Evolutionary conservation across 352 stramenopile species (phyloP), one percentile per base, ranked within the genome.

Genomic region (Pythium myriotylum): DNA sequence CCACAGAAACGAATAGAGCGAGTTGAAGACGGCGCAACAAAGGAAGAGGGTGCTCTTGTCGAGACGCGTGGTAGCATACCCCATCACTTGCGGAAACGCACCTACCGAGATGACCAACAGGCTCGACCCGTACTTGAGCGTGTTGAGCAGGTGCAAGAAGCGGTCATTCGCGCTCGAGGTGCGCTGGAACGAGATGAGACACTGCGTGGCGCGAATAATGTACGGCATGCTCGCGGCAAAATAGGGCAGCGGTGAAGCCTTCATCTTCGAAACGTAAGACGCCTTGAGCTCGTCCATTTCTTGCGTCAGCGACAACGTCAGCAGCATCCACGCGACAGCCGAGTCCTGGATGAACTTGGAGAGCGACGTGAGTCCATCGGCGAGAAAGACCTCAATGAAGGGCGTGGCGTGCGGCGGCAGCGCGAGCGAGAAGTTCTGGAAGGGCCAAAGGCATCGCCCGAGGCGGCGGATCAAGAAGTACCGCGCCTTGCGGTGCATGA

Each of bases 1-100:
- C 96, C 96, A 99, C 8, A 88, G 81, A 72, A 98, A 98, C 60
- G 92, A 98, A 69, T 98, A 99, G 14, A 99, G 72, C 39, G 94
- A 98, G 57, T 96, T 98, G 59, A 96, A 94, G 10, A 90, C 84
- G 0, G 85, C 87, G 49, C 79, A 89, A 1, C 90, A 70, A 33
- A 94, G 54, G 54, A 94, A 96, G 32, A 94, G 76, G 24, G 65
- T 84, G 66, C 77, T 85, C 37, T 80, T 76, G 43, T 89, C 73
- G 4, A 78, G 72, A 23, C 62, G 47, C 53, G 35, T 35, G 29
- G 10, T 46, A 9, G 68, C 68, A 4, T 79, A 59, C 20, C 76
- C 79, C 63, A 86, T 81, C n/a, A 92, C 57, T 62, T 89, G 83
- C 41, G 84, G 84, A 53, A 86, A 87, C 35, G 84, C 84, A 32